Percentiles rank a stretch among this genome's conserved stretches.
These are phyloP conservation scores for Colletotrichum melonis DNA, from an alignment of 2,329 filamentous ascomycete species.

Conservation along the genomic window DNA sequence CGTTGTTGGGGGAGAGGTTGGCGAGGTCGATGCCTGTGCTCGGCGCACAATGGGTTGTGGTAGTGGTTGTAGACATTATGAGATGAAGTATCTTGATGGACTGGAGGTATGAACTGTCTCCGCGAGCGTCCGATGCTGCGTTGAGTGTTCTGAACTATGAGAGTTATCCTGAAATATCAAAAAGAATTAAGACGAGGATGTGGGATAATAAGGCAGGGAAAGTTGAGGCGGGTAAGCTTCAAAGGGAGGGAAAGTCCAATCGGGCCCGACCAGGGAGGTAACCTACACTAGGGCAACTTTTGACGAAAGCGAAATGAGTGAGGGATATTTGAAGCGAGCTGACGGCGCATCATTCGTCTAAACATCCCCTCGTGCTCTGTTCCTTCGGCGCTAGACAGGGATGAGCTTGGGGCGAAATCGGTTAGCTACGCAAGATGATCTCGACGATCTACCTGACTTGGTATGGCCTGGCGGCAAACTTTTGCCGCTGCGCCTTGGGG, in stretches of 20 bases:
- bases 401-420: neutral
- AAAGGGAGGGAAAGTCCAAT: constrained; percentile 19
- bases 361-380: neutral
- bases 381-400: neutral
- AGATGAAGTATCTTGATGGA: fast-evolving
- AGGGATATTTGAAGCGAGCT: constrained; percentile 27
- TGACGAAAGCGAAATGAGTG: neutral
- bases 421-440: neutral
- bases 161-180: neutral
- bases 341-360: neutral
- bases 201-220: constrained; percentile 4
- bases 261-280: neutral
- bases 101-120: fast-evolving
- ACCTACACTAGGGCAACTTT: neutral
- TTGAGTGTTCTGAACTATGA: too few relatives aligned
- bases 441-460: constrained; percentile 1
- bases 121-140: neutral
- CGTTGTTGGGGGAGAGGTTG: neutral
- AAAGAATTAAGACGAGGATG: neutral
- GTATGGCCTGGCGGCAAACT: neutral
- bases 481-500: neutral
- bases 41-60: neutral
- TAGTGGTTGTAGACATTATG: neutral
- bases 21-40: constrained; percentile 17
- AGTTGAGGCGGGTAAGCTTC: constrained; percentile 10